Evolutionary conservation across 768 basidiomycete genomes (phyloP).

Genomic region (Lentinula edodes): DNA sequence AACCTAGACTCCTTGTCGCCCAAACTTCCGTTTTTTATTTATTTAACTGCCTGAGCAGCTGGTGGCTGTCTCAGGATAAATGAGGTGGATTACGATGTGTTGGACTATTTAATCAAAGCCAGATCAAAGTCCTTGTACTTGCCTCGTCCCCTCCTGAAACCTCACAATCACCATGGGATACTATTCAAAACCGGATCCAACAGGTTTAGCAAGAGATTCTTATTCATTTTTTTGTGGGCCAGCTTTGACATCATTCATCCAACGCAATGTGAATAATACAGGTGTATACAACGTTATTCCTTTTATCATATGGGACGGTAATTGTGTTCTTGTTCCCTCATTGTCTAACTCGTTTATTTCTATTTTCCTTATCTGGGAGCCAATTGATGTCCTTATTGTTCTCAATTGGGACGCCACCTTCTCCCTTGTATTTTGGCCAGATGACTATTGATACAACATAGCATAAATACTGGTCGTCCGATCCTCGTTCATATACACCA

Average conservation of each 20-base stretch:
- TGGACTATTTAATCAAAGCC: no score
- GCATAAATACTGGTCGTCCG: background rate
- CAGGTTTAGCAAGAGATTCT: background rate
- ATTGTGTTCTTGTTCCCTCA: background rate
- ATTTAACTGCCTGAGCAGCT: no score
- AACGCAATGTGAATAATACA: background rate
- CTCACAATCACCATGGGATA: background rate
- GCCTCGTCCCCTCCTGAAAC: background rate
- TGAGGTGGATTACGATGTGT: no score
- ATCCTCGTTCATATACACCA: no score
- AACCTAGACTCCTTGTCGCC: no score
- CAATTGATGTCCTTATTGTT: background rate
- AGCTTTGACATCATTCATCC: background rate
- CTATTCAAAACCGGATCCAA: background rate
- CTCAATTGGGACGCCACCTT: background rate
- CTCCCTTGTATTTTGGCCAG: background rate
- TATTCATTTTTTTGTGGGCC: background rate
- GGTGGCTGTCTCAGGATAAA: no score
- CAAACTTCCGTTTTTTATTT: no score
- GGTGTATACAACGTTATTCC: no score
- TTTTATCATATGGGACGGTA: background rate
- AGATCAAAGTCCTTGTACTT: background rate
- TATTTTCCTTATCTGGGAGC: background rate
- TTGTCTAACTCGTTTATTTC: background rate
- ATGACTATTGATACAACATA: background rate